Conservation (phyloP, 1,139 yeast genomes). For the Hemisphaericaspora xylanilytica region DNA sequence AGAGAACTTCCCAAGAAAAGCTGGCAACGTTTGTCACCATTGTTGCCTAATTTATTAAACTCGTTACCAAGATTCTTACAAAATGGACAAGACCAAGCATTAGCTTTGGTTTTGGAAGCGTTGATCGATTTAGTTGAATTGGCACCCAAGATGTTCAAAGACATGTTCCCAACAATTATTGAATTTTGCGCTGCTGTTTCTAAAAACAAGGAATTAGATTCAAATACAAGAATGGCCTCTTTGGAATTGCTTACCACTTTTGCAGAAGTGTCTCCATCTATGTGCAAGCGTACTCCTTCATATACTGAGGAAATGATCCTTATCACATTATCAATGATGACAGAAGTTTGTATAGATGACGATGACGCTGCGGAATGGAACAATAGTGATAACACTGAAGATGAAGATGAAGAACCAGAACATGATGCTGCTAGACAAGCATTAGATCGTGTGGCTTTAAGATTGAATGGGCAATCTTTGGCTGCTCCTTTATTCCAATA, state of each 20-base stretch:
- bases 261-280: conserved; percentile 89
- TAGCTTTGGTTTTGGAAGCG: conserved; percentile 84
- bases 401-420: conserved; percentile 83
- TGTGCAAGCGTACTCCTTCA: conserved; percentile 81
- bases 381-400: conserved; percentile 72
- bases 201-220: conserved; percentile 76
- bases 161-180: conserved; percentile 82
- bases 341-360: conserved; percentile 88
- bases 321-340: conserved; percentile 78
- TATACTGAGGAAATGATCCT: conserved; percentile 74
- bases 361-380: conserved; percentile 88
- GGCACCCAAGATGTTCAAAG: conserved; percentile 92
- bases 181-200: conserved; percentile 82
- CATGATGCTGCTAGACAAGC: conserved; percentile 93
- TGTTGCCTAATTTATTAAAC: conserved; percentile 79
- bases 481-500: conserved; percentile 85
- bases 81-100: conserved; percentile 74
- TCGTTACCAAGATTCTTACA: conserved; percentile 83
- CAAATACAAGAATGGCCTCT: conserved; percentile 78
- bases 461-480: conserved; percentile 76
- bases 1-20: conserved; percentile 71
- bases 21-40: conserved; percentile 75
- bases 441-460: conserved; percentile 82
- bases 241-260: conserved; percentile 86
- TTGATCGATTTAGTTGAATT: conserved; percentile 86